Percentiles rank a stretch among this genome's conserved stretches.
Evolutionary conservation across 2,329 filamentous ascomycete species (phyloP).

Genomic region (Clonostachys byssicola): DNA sequence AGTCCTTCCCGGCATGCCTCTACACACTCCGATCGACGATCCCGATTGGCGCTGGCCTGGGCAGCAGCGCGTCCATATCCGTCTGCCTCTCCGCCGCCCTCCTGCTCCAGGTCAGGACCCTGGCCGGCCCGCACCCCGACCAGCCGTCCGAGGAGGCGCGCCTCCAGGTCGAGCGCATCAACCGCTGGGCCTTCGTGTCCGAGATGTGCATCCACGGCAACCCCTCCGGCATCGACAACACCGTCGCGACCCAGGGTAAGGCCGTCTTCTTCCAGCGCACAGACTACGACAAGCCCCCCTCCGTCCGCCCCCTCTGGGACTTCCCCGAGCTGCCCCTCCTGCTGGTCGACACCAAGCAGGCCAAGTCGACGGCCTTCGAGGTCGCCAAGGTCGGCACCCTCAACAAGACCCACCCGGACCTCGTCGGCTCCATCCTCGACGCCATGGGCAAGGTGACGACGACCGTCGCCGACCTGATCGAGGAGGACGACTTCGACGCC

Average conservation of each 20-base stretch:
- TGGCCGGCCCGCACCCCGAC: slow-evolving; percentile 88
- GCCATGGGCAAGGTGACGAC: slow-evolving; percentile 73
- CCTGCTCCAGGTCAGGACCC: slow-evolving; percentile 79
- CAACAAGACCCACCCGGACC: slow-evolving; percentile 65
- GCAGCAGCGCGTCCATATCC: slow-evolving; percentile 89
- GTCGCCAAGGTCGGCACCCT: slow-evolving; percentile 81
- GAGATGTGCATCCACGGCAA: slow-evolving; percentile 98
- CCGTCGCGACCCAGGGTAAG: slow-evolving; percentile 88
- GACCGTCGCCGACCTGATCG: slow-evolving; percentile 49
- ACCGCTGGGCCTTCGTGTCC: slow-evolving; percentile 94
- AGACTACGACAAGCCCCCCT: slow-evolving; percentile 73
- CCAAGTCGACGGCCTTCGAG: slow-evolving; percentile 80
- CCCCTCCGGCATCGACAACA: slow-evolving; percentile 95
- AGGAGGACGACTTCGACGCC: slow-evolving; percentile 63
- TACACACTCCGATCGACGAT: slow-evolving; percentile 94
- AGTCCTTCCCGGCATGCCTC: slow-evolving; percentile 73
- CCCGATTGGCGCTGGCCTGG: slow-evolving; percentile 85
- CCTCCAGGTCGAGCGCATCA: slow-evolving; percentile 89
- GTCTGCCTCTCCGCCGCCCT: slow-evolving; percentile 85
- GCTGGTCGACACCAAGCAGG: slow-evolving; percentile 82
- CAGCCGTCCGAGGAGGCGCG: slow-evolving; percentile 86
- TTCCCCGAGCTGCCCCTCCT: slow-evolving; percentile 92
- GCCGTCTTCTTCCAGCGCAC: slow-evolving; percentile 84
- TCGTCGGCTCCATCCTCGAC: slow-evolving; percentile 78
- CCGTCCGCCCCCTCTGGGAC: slow-evolving; percentile 71